phyloP scores from a whole-genome alignment of 2,329 filamentous ascomycete species.

The Fusarium kyushuense region DNA sequence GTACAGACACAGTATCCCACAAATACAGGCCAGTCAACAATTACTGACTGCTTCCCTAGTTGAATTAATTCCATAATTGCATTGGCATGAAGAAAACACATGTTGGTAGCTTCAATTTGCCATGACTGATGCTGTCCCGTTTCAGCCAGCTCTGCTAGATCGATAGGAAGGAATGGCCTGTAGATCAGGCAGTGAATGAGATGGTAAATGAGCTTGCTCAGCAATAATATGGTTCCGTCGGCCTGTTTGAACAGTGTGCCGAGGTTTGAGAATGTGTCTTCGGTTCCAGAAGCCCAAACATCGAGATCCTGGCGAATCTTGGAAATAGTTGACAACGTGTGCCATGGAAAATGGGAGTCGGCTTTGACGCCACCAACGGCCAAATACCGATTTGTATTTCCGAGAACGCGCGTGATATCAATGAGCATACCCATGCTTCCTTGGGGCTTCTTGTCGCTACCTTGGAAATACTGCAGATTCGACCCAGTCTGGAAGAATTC shows the following conservation, averaged over 20 bases:
- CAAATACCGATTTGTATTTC: slow-evolving; percentile 85
- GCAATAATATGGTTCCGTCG: slow-evolving; percentile 81
- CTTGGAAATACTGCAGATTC: slow-evolving; percentile 79
- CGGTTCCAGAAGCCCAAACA: slow-evolving; percentile 84
- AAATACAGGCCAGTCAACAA: slow-evolving; percentile 87
- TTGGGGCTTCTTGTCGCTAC: slow-evolving; percentile 76
- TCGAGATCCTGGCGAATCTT: slow-evolving; percentile 89
- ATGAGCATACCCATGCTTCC: slow-evolving; percentile 85
- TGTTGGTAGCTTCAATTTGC: slow-evolving; percentile 91
- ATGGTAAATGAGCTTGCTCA: slow-evolving; percentile 90
- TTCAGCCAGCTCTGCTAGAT: slow-evolving; percentile 82
- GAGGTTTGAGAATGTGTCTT: slow-evolving; percentile 81
- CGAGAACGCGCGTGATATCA: slow-evolving; percentile 84
- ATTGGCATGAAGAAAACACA: slow-evolving; percentile 88
- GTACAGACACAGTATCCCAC: slow-evolving; percentile 89
- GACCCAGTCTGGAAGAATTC: slow-evolving; percentile 84
- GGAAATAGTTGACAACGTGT: slow-evolving; percentile 84
- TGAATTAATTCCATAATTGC: slow-evolving; percentile 87
- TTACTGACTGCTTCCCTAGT: slow-evolving; percentile 77
- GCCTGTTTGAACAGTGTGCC: slow-evolving; percentile 80
- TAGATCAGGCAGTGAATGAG: slow-evolving; percentile 89
- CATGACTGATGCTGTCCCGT: slow-evolving; percentile 89
- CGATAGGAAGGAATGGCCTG: slow-evolving; percentile 86
- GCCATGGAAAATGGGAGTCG: slow-evolving; percentile 92
- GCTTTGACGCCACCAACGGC: slow-evolving; percentile 88